These are phyloP conservation scores for Metschnikowia bowlesiae DNA, from an alignment of 805 yeast species.

Conservation along the genomic window DNA sequence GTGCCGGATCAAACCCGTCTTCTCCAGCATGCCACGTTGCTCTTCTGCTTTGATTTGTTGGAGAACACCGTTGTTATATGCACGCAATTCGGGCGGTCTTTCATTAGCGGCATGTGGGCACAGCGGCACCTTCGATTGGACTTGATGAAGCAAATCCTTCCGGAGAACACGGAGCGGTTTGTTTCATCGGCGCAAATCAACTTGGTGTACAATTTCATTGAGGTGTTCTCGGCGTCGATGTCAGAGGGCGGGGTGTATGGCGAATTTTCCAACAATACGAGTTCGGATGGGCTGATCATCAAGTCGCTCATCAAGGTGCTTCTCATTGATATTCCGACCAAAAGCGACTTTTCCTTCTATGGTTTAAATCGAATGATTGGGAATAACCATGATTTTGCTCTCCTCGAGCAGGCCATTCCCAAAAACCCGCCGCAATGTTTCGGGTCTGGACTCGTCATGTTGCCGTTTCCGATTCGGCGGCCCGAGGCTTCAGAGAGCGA, in stretches of 20 bases:
- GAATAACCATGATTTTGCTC: slow-evolving; percentile 40
- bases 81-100: slow-evolving; percentile 21
- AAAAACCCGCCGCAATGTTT: slow-evolving; percentile 2
- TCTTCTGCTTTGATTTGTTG: slow-evolving; percentile 52
- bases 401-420: slow-evolving; percentile 44
- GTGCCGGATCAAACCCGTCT: slow-evolving; percentile 30
- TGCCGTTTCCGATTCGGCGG: slow-evolving; percentile 12
- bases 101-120: slow-evolving; percentile 19
- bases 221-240: slow-evolving; percentile 45
- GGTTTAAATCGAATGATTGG: slow-evolving; percentile 56
- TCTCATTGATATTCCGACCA: slow-evolving; percentile 38
- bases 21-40: slow-evolving; percentile 49
- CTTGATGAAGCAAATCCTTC: slow-evolving; percentile 38
- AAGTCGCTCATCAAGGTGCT: slow-evolving; percentile 33
- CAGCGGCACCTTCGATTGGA: slow-evolving; percentile 28
- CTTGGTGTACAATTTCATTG: slow-evolving; percentile 49
- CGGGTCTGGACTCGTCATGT: slow-evolving; percentile 6
- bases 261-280: slow-evolving; percentile 4
- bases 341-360: slow-evolving; percentile 41
- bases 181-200: slow-evolving; percentile 40
- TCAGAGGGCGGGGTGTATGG: slow-evolving; percentile 9
- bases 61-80: slow-evolving; percentile 40
- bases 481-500: neutral
- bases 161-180: slow-evolving; percentile 45
- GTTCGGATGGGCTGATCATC: slow-evolving; percentile 12